These are phyloP conservation scores for Pseudocercospora cruenta DNA, from an alignment of 2,329 filamentous ascomycete species.

Conservation along the genomic window DNA sequence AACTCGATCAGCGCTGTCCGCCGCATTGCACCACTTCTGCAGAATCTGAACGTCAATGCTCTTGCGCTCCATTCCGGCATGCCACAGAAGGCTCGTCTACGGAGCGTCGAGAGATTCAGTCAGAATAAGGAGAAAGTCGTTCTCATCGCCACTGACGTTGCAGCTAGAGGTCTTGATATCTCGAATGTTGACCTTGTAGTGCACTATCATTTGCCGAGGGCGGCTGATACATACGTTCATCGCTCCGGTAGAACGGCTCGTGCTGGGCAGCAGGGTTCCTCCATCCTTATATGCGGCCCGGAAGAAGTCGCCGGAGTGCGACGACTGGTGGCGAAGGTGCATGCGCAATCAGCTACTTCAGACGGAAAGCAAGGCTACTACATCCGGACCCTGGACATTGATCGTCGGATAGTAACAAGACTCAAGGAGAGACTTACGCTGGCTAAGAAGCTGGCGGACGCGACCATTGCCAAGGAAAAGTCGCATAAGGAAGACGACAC, in stretches of 20 bases:
- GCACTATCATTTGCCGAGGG: constrained; percentile 91
- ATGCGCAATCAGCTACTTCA: constrained; percentile 58
- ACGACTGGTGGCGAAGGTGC: constrained; percentile 84
- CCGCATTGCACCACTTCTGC: constrained; percentile 79
- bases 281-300: constrained; percentile 84
- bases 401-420: constrained; percentile 74
- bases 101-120: constrained; percentile 83
- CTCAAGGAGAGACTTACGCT: constrained; percentile 77
- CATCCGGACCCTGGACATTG: constrained; percentile 80
- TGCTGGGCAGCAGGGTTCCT: constrained; percentile 74
- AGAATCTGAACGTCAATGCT: constrained; percentile 77
- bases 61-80: constrained; percentile 88
- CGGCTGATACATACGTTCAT: constrained; percentile 93
- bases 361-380: constrained; percentile 58
- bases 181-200: constrained; percentile 84
- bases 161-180: constrained; percentile 91
- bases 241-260: constrained; percentile 92
- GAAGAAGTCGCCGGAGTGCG: constrained; percentile 87
- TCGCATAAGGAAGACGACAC: constrained; percentile 81
- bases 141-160: constrained; percentile 90
- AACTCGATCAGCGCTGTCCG: constrained; percentile 94
- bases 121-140: constrained; percentile 50
- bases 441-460: constrained; percentile 86
- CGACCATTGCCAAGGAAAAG: constrained; percentile 83
- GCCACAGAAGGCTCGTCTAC: constrained; percentile 92